Percentiles rank a stretch among this genome's conserved stretches.
phyloP scores from a whole-genome alignment of 352 stramenopile genomes.

The Peronosclerospora sorghi region DNA sequence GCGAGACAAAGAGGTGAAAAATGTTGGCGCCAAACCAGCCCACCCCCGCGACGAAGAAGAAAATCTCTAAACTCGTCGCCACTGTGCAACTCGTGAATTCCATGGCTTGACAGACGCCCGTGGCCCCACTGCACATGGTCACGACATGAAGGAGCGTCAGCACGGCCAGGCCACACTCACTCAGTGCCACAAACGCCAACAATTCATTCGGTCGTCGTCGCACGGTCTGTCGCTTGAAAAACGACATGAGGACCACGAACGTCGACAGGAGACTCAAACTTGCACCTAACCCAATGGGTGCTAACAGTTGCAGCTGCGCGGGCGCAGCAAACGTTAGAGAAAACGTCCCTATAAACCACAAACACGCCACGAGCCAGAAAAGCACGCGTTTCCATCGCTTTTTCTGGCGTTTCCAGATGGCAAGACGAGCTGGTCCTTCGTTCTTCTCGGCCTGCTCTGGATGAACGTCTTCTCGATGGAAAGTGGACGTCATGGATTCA shows the following conservation, averaged over 20 bases:
- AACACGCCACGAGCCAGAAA: constrained; percentile 23
- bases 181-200: constrained; percentile 49
- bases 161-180: constrained; percentile 42
- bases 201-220: constrained; percentile 51
- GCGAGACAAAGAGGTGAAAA: constrained; percentile 57
- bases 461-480: constrained; percentile 2
- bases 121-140: constrained; percentile 25
- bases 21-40: constrained; percentile 64
- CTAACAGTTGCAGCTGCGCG: constrained; percentile 22
- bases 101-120: constrained; percentile 29
- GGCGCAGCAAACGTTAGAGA: constrained; percentile 34
- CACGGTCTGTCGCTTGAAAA: constrained; percentile 23
- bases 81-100: constrained; percentile 25
- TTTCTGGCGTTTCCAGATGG: constrained; percentile 17
- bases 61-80: constrained; percentile 38
- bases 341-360: constrained; percentile 31
- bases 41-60: constrained; percentile 44
- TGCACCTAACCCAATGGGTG: constrained; percentile 34
- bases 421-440: constrained; percentile 18
- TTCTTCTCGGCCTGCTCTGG: constrained; percentile 17
- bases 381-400: constrained; percentile 10
- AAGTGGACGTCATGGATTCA: constrained; percentile 1
- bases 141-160: constrained; percentile 36
- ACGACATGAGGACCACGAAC: constrained; percentile 41
- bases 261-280: constrained; percentile 40